Conservation (phyloP, 139 green algal genomes). For the Axilococcus clingmanii region DNA sequence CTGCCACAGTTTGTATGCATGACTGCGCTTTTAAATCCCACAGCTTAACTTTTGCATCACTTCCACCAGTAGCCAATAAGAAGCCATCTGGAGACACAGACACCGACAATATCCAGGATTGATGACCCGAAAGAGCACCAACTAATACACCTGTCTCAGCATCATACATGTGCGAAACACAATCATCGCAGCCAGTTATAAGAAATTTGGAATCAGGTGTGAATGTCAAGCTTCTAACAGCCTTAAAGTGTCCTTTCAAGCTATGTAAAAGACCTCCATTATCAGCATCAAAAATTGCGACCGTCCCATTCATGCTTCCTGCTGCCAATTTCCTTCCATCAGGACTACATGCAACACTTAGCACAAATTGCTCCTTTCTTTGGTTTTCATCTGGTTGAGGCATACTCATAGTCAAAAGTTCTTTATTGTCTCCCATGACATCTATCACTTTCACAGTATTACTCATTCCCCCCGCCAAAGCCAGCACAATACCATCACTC, state of each 20-base stretch:
- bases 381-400: conserved; percentile 24
- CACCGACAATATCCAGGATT: conserved; percentile 81
- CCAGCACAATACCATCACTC: conserved; percentile 30
- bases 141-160: conserved; percentile 58
- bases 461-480: conserved; percentile 56
- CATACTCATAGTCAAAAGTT: conserved; percentile 4
- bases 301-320: conserved; percentile 65
- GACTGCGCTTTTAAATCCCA: conserved; percentile 71
- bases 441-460: conserved; percentile 31
- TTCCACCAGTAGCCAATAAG: conserved; percentile 57
- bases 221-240: conserved; percentile 71
- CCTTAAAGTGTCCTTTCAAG: conserved; percentile 75
- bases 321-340: conserved; percentile 59
- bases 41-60: conserved; percentile 69
- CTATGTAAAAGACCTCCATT: conserved; percentile 46
- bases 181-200: conserved; percentile 84
- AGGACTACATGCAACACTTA: conserved; percentile 57
- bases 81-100: conserved; percentile 54
- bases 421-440: conserved; percentile 2
- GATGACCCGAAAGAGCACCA: conserved; percentile 76
- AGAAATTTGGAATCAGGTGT: conserved; percentile 68
- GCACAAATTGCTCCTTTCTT: conserved; percentile 55
- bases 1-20: conserved; percentile 38
- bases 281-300: conserved; percentile 63
- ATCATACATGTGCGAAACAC: conserved; percentile 83